Base-by-base conservation (phyloP, 352 stramenopile genomes). In the Phytophthora melonis region DNA sequence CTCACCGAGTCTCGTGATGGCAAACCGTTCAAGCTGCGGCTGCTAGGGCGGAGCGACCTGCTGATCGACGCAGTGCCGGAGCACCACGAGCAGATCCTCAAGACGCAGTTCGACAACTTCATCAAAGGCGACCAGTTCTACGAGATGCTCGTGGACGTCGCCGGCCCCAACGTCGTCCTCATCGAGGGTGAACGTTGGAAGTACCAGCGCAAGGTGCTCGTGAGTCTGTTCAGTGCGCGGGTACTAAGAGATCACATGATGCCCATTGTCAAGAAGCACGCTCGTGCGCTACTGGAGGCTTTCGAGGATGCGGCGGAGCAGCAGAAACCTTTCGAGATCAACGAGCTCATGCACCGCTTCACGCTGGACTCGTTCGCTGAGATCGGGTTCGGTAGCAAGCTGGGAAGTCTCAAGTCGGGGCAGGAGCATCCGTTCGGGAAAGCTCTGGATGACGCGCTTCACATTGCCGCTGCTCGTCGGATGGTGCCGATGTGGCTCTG, bases 291-390 rank as follows among this genome's bases (percentile, higher is more conserved):
- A 5, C 52, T 36, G 11, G 9, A 39, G 3, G 16, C 41, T 21
- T 39, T 58, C 13, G 52, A 58, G 52, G 52, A 57, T 8, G 10
- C 50, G 11, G 19, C 21, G 13, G 19, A 13, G 50, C 30, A 34
- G 30, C 30, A 34, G 30, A 34, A 34, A 34, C 30, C 30, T 34
- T 34, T 34, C 30, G 30, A 34, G 30, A 34, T 34, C 30, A 39
- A 19, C 39, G 39, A 59, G 25, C 23, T 73, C 1, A 62, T 82
- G 21, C 54, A 76, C 34, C 53, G 58, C 8, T 80, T 85, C 54
- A 85, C 82, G 36, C 49, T 90, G 30, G 71, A 88, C 19, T 76
- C 68, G 16, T 88, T 90, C 54, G 69, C 77, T 4, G 75, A 87
- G 25, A 83, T 89, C 57, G 81, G 68, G 14, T 49, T 49, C 14